Evolutionary conservation across 768 basidiomycete species (phyloP), one percentile per base, ranked within the genome.

Genomic region (Lactifluus volemus): DNA sequence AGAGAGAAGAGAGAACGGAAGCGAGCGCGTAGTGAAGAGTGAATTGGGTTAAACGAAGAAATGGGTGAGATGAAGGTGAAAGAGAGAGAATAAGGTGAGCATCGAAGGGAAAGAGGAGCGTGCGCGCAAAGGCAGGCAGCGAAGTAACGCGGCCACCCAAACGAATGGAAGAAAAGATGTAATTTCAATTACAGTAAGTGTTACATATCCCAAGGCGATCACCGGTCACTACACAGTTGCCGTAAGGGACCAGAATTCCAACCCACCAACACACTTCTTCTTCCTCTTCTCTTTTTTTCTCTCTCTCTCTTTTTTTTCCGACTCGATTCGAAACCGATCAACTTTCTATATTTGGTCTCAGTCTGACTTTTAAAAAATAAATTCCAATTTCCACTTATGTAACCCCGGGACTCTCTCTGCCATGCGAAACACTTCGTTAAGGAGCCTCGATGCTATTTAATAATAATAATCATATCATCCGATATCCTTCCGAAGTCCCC

Each of bases 151-250:
- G 50, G 15, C 41, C 17, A 55, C 4, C 42, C 1, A 25, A 25
- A 25, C 25, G 45, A 55, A 51, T 55, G 41, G 60, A 50, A 51
- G 53, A 3, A 47, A 61, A 32, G n/a, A 19, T 50, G 54, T 45
- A 29, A 39, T 11, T 12, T 39, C 1, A 39, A 39, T 12, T 39
- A 39, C n/a, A 54, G 49, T 34, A n/a, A n/a, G 25, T 25, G 25
- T 25, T 60, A 60, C 47, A 57, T 47, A 49, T 25, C 56, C 32
- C 32, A 34, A 34, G 32, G 32, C 5, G 32, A 34, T 34, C 32
- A 34, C 32, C 32, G 32, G 32, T 34, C 32, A 34, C 32, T 9
- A 34, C 38, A 39, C 38, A 15, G 38, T 39, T 34, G 11, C 38
- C 38, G 38, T 39, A 39, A 39, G 38, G 38, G 38, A 12, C 6